phyloP scores from a whole-genome alignment of 73 alveolate genomes.

The Paramecium pentaurelia region DNA sequence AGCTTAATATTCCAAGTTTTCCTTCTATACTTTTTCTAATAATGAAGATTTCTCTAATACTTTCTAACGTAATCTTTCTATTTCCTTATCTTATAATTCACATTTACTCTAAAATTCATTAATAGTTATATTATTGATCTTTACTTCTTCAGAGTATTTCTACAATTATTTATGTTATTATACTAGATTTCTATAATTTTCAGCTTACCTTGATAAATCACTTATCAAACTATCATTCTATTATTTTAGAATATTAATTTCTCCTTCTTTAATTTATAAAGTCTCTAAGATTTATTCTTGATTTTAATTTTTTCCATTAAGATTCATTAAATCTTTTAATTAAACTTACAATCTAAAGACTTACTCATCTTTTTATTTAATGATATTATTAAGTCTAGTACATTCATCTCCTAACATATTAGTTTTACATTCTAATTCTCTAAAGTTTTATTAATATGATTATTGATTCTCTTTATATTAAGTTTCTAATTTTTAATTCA shows the following conservation, averaged over 20 bases:
- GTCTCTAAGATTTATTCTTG: not conserved
- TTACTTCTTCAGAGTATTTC: not conserved
- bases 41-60: conserved; percentile 1
- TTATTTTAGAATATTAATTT: conserved; percentile 2
- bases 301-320: not conserved
- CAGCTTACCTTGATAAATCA: conserved; percentile 38
- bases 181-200: not conserved
- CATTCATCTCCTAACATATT: conserved; percentile 42
- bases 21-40: not conserved
- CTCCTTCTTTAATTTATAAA: not conserved
- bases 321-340: not conserved
- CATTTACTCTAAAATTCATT: not conserved
- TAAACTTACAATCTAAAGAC: not conserved
- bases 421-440: conserved; percentile 31
- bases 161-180: not conserved
- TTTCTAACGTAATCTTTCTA: conserved; percentile 11
- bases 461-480: not conserved
- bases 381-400: not conserved
- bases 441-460: not conserved
- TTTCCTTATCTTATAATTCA: not conserved
- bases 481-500: not conserved
- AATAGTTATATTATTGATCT: not conserved
- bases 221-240: not conserved
- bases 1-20: conserved; percentile 4
- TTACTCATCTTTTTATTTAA: conserved; percentile 25